Percentiles rank a stretch among this genome's conserved stretches.
Conservation (phyloP, 176 grass and related monocot species). For the Luzula sylvatica region DNA sequence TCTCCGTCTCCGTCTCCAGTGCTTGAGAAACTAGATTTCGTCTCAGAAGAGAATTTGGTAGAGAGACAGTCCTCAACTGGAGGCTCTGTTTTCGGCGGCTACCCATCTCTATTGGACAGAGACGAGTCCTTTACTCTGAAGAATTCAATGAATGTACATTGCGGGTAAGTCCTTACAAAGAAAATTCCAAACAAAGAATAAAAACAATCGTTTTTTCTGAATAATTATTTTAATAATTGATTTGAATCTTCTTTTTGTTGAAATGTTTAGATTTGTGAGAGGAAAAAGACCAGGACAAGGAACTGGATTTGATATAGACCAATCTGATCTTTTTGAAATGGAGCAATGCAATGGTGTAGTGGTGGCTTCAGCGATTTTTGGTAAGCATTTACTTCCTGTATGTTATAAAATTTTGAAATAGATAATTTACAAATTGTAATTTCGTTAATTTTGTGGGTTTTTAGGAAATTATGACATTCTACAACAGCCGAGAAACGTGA, state of each 20-base stretch:
- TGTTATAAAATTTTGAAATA: too few species aligned
- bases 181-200: background rate
- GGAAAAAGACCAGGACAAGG: conserved; percentile 71
- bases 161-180: conserved; percentile 96
- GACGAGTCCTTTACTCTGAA: conserved; percentile 72
- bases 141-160: conserved; percentile 72
- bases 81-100: conserved; percentile 82
- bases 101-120: conserved; percentile 68
- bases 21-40: conserved; percentile 63
- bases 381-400: conserved; percentile 29
- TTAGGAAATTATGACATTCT: conserved; percentile 98
- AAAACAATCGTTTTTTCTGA: too few species aligned
- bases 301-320: conserved; percentile 88
- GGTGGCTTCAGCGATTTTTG: conserved; percentile 98
- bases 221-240: too few species aligned
- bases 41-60: conserved; percentile 54
- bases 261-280: conserved; percentile 60
- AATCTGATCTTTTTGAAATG: conserved; percentile 86
- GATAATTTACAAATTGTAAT: too few species aligned
- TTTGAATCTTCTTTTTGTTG: conserved; percentile 1
- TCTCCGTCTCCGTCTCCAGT: conserved; percentile 51
- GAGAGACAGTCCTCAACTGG: conserved; percentile 33
- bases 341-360: conserved; percentile 52
- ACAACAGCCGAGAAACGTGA: conserved; percentile 88
- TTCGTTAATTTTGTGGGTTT: conserved; percentile 23